Evolutionary conservation across 2,329 filamentous ascomycete genomes (phyloP), one percentile per base, ranked within the genome.

Genomic region (Cladosporium austrohemisphaericum): DNA sequence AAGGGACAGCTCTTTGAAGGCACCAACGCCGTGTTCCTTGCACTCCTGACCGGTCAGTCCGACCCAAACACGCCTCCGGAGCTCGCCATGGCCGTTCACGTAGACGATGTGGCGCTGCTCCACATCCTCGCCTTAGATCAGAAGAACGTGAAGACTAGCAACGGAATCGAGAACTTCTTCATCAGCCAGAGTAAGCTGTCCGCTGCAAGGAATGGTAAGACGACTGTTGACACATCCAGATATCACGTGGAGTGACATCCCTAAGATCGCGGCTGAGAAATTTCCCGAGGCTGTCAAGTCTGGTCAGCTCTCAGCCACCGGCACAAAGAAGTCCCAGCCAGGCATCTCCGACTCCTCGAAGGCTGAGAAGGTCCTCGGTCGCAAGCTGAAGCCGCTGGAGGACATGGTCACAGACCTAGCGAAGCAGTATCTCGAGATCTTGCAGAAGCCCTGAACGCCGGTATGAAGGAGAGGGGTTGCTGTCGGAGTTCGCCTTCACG

Each of bases 31-130:
- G 19, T 55, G 16, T 35, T 52, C n/a, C 36, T 60, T 13, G 14
- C 28, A 18, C 32, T 52, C 7, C 46, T 52, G 5, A 50, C 58
- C 9, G 57, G 57, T 8, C 37, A 47, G 11, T 35, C 49, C 9
- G 44, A 47, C 11, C 33, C 33, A 5, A 49, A 26, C 11, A 43
- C 46, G 13, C 60, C 64, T 28, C 44, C 50, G 3, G 43, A 48
- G 9, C 36, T 48, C 3, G 36, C 14, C 2, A 16, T 20, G n/a
- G 25, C 49, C 25, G 22, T 50, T 11, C 40, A 47, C 20, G 25
- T 64, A 4, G 59, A 66, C 29, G 63, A 66, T 32, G 58, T 64
- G 5, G 61, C 63, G 3, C 49, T 50, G 8, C 46, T 60, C n/a
- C 64, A 65, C 41, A 54, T 66, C 23, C 50, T 56, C 22, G 53